Evolutionary conservation across 2,329 filamentous ascomycete genomes (phyloP).

Genomic region (Pestalotiopsis fici): DNA sequence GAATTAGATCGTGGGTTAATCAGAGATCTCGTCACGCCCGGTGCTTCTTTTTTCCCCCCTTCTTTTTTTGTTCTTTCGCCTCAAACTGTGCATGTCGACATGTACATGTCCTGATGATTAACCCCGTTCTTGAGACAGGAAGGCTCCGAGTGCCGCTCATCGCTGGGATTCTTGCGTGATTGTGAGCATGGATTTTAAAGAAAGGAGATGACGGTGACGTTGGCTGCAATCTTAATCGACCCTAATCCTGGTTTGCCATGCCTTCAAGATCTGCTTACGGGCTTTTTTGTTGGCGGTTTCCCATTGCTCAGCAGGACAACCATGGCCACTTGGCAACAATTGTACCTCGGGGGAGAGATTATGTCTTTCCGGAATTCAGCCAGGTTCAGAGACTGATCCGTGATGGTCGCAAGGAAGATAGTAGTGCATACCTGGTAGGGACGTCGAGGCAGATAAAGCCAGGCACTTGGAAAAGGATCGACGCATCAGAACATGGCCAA

Average conservation of each 20-base stretch:
- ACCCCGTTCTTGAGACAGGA: background rate
- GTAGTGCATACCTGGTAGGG: background rate
- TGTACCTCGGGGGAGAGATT: background rate
- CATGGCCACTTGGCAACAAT: background rate
- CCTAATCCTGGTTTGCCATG: conserved; percentile 6
- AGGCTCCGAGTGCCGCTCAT: background rate
- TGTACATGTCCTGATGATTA: background rate
- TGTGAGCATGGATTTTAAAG: conserved; percentile 4
- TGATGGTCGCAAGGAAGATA: background rate
- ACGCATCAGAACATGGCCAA: background rate
- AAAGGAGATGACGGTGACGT: conserved; percentile 8
- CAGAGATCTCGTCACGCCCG: no score
- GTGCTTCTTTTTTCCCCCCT: no score
- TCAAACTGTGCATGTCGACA: background rate
- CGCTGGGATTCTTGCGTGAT: conserved; percentile 6
- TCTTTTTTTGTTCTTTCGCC: no score
- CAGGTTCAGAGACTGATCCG: conserved; percentile 14
- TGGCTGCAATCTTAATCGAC: conserved; percentile 9
- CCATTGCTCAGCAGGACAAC: background rate
- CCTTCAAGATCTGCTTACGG: background rate
- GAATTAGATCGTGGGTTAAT: no score
- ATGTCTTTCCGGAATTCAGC: conserved; percentile 1
- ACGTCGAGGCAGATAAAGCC: background rate
- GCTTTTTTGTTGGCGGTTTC: background rate
- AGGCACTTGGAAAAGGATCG: background rate